Evolutionary conservation across 176 grass and related monocot species (phyloP).

Genomic region (Saccharum officinarum): DNA sequence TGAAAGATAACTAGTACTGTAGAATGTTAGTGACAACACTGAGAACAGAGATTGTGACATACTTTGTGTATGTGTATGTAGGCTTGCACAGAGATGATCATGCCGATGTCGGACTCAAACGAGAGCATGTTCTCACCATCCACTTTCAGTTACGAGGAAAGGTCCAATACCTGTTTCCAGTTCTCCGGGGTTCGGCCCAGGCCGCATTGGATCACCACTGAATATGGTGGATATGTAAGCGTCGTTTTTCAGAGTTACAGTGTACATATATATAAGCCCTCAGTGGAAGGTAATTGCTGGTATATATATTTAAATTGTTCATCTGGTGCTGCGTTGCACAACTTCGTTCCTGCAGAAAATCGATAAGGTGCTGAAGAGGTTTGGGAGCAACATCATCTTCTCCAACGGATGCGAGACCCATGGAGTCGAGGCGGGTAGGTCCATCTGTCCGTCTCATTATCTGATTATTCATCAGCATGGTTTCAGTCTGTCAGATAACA

Average conservation of each 20-base stretch:
- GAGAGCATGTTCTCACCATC: too few relatives aligned
- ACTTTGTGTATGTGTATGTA: neutral
- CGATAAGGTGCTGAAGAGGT: conserved; percentile 74
- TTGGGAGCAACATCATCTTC: conserved; percentile 95
- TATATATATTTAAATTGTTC: too few relatives aligned
- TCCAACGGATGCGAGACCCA: conserved; percentile 94
- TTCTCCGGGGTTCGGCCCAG: too few relatives aligned
- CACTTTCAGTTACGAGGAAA: too few relatives aligned
- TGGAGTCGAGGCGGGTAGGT: conserved; percentile 93
- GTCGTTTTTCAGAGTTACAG: too few relatives aligned
- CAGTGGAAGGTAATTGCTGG: too few relatives aligned
- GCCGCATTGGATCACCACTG: too few relatives aligned
- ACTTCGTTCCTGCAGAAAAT: conserved; percentile 52
- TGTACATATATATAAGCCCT: too few relatives aligned
- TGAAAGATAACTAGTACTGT: neutral
- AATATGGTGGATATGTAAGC: too few relatives aligned
- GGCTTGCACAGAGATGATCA: too few relatives aligned
- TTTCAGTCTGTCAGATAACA: neutral
- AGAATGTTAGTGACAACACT: neutral
- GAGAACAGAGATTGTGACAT: neutral
- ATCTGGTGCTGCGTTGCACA: too few relatives aligned
- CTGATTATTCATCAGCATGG: neutral
- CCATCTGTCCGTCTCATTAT: neutral
- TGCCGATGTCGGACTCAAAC: too few relatives aligned
- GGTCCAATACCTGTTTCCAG: neutral